Evolutionary conservation across 2,329 filamentous ascomycete species (phyloP).

Genomic region (Ceratocystis eucalypticola): DNA sequence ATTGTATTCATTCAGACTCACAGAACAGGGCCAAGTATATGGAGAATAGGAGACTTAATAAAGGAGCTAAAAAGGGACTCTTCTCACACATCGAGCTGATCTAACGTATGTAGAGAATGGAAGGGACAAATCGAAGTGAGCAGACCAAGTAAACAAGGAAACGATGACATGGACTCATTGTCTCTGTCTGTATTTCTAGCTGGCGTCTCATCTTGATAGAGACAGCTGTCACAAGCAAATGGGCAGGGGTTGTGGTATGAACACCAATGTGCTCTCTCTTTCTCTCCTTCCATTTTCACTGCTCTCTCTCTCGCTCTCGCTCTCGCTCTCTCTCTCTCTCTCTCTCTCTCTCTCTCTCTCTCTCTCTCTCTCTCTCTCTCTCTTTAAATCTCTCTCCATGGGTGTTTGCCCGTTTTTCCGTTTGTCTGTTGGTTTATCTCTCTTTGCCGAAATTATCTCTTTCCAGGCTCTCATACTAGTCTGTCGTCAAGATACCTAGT

Average conservation of each 20-base stretch:
- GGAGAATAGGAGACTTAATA: not conserved
- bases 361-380: not conserved
- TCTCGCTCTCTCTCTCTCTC: not conserved
- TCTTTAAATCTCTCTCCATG: no score
- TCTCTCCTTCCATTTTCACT: not conserved
- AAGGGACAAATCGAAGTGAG: not conserved
- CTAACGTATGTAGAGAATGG: not conserved
- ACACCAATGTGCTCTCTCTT: not conserved
- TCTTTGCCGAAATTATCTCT: no score
- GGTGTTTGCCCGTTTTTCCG: no score
- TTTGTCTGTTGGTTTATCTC: no score
- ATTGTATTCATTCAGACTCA: not conserved
- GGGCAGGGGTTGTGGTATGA: not conserved
- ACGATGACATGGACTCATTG: not conserved
- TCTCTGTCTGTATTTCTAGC: not conserved
- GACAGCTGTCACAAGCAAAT: not conserved
- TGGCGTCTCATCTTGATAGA: constrained; percentile 5
- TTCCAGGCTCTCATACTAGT: no score
- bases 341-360: not conserved
- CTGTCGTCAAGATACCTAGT: not conserved
- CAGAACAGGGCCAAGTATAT: not conserved
- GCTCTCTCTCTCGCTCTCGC: not conserved
- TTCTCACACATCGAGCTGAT: no score
- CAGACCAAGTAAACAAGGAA: no score
- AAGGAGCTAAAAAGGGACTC: not conserved